Conservation (phyloP, 1,284 basidiomycete genomes). For the Ceratobasidium sp. region DNA sequence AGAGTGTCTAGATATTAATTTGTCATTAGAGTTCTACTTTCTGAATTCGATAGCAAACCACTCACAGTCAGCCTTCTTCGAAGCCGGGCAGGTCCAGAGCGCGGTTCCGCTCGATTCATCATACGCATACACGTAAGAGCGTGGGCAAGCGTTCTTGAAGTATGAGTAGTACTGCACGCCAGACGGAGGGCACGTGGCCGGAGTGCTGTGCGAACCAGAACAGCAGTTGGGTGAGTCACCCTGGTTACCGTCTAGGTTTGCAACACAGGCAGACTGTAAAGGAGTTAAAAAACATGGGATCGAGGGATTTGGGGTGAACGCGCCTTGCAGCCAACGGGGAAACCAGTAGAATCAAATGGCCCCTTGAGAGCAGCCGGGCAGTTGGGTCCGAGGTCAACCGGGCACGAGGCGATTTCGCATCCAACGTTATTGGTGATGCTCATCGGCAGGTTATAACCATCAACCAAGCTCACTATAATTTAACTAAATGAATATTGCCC, state of each 20-base stretch:
- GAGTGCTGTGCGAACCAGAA: conserved; percentile 50
- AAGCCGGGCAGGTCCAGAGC: conserved; percentile 37
- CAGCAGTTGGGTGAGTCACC: conserved; percentile 54
- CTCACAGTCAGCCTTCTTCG: conserved; percentile 46
- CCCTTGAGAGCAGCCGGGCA: conserved; percentile 33
- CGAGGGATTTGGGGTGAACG: not conserved
- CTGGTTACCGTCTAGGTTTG: conserved; percentile 47
- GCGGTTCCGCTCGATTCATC: conserved; percentile 54
- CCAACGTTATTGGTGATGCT: conserved; percentile 49
- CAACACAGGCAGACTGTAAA: conserved; percentile 27
- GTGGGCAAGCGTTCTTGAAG: conserved; percentile 56
- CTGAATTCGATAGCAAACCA: not conserved
- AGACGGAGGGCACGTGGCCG: conserved; percentile 50
- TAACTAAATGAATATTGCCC: too few species aligned
- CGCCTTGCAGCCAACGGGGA: conserved; percentile 49
- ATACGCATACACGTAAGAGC: conserved; percentile 52
- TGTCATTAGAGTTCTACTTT: conserved; percentile 44
- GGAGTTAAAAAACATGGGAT: not conserved
- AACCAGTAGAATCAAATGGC: conserved; percentile 47
- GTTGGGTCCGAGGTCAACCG: conserved; percentile 35
- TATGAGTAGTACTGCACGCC: conserved; percentile 58
- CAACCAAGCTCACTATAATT: conserved; percentile 52
- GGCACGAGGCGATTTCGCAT: conserved; percentile 48
- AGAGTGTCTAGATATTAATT: conserved; percentile 49
- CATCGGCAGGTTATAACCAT: conserved; percentile 54